Conservation (phyloP, 2,329 filamentous ascomycete species). For the Neonectria ditissima region DNA sequence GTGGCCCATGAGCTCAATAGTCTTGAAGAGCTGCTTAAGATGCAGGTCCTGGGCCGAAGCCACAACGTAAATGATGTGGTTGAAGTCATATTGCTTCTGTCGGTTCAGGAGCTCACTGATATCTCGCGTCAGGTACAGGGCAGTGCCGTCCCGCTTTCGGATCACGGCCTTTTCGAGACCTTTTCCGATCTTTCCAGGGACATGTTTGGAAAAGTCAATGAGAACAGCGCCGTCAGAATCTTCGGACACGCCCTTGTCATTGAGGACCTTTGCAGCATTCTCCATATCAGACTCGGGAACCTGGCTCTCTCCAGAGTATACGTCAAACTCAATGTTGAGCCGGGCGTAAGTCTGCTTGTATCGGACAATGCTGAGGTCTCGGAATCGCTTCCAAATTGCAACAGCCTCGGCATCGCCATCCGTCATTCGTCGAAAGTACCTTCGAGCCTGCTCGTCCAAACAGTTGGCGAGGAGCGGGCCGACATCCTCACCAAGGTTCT, state of each 20-base stretch:
- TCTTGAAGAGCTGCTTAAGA: conserved; percentile 81
- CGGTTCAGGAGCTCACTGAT: conserved; percentile 79
- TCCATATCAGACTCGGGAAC: conserved; percentile 76
- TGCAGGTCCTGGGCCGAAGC: conserved; percentile 79
- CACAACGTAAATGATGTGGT: conserved; percentile 85
- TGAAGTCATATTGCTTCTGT: conserved; percentile 72
- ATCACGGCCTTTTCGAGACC: conserved; percentile 77
- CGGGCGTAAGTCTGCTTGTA: conserved; percentile 77
- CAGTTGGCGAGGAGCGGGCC: conserved; percentile 63
- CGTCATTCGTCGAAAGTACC: conserved; percentile 79
- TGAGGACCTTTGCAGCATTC: conserved; percentile 70
- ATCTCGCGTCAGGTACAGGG: conserved; percentile 82
- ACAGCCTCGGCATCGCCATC: conserved; percentile 72
- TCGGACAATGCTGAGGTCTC: conserved; percentile 73
- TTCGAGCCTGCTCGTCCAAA: conserved; percentile 79
- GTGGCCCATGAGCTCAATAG: conserved; percentile 77
- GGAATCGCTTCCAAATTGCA: conserved; percentile 73
- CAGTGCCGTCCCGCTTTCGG: conserved; percentile 79
- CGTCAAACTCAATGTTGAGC: conserved; percentile 78
- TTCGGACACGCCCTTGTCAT: conserved; percentile 73
- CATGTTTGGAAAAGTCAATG: conserved; percentile 77
- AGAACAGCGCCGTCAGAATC: conserved; percentile 79
- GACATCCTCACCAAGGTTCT: conserved; percentile 64
- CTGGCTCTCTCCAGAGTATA: conserved; percentile 79
- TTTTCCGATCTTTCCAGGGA: conserved; percentile 75